Evolutionary conservation across 164 flowering plant species (phyloP), one percentile per base, ranked within the genome.

Genomic region (Echeveria elegans): DNA sequence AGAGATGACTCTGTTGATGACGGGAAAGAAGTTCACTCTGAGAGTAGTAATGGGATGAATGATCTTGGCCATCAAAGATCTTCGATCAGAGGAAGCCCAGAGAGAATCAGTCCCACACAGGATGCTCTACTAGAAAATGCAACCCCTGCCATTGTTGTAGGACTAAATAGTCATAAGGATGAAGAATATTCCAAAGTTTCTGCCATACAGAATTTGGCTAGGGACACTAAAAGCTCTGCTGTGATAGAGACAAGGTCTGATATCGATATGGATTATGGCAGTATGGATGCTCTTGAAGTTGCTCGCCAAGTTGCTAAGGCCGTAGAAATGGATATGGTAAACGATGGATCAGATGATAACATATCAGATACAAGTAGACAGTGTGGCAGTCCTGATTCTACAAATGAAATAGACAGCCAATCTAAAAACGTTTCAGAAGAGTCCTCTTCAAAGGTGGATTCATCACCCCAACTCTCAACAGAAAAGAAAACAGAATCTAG

Each of bases 251-350:
- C 69, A 53, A 74, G 62, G 61, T 76, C 89, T 31, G 82, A 77
- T 69, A 72, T 78, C 72, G 97, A 83, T 40, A 73, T 82, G 28
- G 96, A 88, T 40, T 83, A 81, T 79, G 93, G 87, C 28, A 75
- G 81, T 21, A 30, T 67, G 67, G 97, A 91, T 78, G 86, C 99
- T 26, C 70, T 94, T 69, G 96, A 94, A 77, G 81, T 89, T 68
- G 99, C 96, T 72, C 71, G 89, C 38, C 82, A 79, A 65, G 97
- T 94, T 69, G 99, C 96, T 29, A 82, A 81, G 66, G 93, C 87
- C 72, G 95, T 86, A 47, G 90, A 83, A 75, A 80, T 83, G 71
- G 87, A 89, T 70, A 84, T 87, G 50, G 83, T 71, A 26, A 87
- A 81, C 67, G 77, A 73, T 65, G 73, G 80, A 32, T 81, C 89